Conservation (phyloP, 2,329 filamentous ascomycete genomes). For the Aspergillus amoenus region DNA sequence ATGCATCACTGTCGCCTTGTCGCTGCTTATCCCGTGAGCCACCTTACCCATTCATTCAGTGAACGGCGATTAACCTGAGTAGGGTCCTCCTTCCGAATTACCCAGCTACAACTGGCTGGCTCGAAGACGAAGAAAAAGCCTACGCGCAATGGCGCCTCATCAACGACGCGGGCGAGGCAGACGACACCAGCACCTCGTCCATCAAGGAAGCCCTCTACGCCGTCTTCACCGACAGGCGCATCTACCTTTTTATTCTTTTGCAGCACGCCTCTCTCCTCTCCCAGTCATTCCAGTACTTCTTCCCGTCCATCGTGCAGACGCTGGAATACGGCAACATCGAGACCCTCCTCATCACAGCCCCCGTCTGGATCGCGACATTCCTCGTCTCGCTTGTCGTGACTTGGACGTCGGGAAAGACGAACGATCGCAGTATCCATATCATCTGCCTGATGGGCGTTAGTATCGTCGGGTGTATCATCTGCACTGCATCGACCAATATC, state of each 20-base stretch:
- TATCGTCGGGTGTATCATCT: slow-evolving; percentile 56
- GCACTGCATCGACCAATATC: slow-evolving; percentile 50
- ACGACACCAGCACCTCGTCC: slow-evolving; percentile 41
- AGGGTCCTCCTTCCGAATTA: slow-evolving; percentile 49
- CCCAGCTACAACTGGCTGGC: slow-evolving; percentile 54
- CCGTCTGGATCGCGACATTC: slow-evolving; percentile 59
- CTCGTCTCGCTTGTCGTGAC: slow-evolving; percentile 56
- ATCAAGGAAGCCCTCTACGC: slow-evolving; percentile 47
- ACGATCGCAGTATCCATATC: slow-evolving; percentile 60
- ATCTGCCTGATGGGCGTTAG: slow-evolving; percentile 53
- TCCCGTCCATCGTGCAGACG: slow-evolving; percentile 63
- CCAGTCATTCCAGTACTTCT: slow-evolving; percentile 65
- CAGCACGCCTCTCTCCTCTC: slow-evolving; percentile 50
- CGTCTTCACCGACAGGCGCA: slow-evolving; percentile 31
- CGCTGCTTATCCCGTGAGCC: slow-evolving; percentile 35
- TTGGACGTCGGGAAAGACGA: slow-evolving; percentile 53
- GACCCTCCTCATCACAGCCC: slow-evolving; percentile 48
- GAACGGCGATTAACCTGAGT: slow-evolving; percentile 18
- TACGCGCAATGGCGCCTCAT: slow-evolving; percentile 55
- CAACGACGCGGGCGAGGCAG: slow-evolving; percentile 49
- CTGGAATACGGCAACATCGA: slow-evolving; percentile 55
- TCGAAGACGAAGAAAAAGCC: slow-evolving; percentile 52
- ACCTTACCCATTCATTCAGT: not conserved
- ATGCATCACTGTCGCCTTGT: slow-evolving; percentile 40
- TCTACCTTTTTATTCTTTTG: slow-evolving; percentile 46